phyloP scores from a whole-genome alignment of 345 rosid genomes.

The Eucalyptus microcorys region DNA sequence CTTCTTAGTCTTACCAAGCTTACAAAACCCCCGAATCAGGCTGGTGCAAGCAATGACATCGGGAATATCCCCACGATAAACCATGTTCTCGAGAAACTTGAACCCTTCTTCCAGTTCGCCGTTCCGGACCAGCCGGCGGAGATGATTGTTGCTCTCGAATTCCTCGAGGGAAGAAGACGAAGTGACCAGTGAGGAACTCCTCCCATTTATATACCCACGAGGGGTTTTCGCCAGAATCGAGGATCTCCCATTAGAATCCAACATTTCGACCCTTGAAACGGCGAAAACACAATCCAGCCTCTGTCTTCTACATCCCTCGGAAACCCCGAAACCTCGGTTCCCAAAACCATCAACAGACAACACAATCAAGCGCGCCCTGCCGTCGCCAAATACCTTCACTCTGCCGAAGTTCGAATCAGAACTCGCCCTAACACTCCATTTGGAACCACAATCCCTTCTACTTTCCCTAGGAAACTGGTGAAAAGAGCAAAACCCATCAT shows the following conservation, averaged over 20 bases:
- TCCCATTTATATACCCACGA: conserved; percentile 30
- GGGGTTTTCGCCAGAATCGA: conserved; percentile 6
- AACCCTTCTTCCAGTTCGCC: conserved; percentile 62
- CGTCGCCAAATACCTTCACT: not conserved
- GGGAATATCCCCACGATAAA: conserved; percentile 59
- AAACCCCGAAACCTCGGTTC: not conserved
- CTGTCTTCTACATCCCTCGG: conserved; percentile 15
- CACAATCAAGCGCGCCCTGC: not conserved
- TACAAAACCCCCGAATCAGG: conserved; percentile 72
- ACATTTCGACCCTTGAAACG: conserved; percentile 22
- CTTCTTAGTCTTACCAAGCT: conserved; percentile 50
- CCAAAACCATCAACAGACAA: not conserved
- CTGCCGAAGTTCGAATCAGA: not conserved
- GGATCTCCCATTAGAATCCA: conserved; percentile 30
- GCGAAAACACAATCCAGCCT: conserved; percentile 26
- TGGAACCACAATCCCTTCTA: conserved; percentile 5
- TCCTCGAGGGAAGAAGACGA: conserved; percentile 33
- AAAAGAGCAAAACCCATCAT: conserved; percentile 49
- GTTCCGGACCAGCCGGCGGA: conserved; percentile 43
- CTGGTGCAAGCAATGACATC: conserved; percentile 65
- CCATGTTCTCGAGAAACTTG: conserved; percentile 68
- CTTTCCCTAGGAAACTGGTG: conserved; percentile 22
- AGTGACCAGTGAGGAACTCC: conserved; percentile 11
- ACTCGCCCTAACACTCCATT: conserved; percentile 5
- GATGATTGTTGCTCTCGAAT: conserved; percentile 46